Conservation (phyloP, 2,329 filamentous ascomycete species). For the Epichloe gansuensis region DNA sequence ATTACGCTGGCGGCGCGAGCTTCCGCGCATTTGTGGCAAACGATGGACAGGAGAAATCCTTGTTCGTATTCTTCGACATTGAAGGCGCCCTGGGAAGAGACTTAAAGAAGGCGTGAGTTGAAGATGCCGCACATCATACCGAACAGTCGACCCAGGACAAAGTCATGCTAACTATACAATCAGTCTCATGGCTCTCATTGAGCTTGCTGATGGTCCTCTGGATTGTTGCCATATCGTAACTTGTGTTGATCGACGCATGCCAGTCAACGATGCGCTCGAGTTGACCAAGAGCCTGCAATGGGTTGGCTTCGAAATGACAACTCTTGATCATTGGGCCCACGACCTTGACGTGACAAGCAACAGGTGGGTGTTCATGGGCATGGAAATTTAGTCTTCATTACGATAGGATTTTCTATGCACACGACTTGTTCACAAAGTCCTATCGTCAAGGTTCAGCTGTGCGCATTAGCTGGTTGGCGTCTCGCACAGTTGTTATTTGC, state of each 20-base stretch:
- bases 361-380: slow-evolving; percentile 76
- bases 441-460: background rate
- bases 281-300: slow-evolving; percentile 77
- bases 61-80: slow-evolving; percentile 80
- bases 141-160: background rate
- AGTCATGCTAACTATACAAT: slow-evolving; percentile 4
- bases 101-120: slow-evolving; percentile 72
- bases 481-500: background rate
- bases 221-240: slow-evolving; percentile 67
- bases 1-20: slow-evolving; percentile 71
- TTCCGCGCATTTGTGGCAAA: slow-evolving; percentile 79
- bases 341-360: slow-evolving; percentile 56
- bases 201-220: slow-evolving; percentile 68
- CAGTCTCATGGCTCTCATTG: slow-evolving; percentile 80
- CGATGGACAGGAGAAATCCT: slow-evolving; percentile 54
- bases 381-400: slow-evolving; percentile 54
- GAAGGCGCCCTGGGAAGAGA: slow-evolving; percentile 58
- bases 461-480: background rate
- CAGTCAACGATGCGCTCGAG: slow-evolving; percentile 48
- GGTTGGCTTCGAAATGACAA: slow-evolving; percentile 81
- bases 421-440: background rate
- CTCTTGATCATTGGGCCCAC: slow-evolving; percentile 63
- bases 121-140: background rate
- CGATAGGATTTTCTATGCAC: background rate
- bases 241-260: slow-evolving; percentile 63